Evolutionary conservation across 2,329 filamentous ascomycete species (phyloP), one percentile per base, ranked within the genome.

Genomic region (Ambrosiella xylebori): DNA sequence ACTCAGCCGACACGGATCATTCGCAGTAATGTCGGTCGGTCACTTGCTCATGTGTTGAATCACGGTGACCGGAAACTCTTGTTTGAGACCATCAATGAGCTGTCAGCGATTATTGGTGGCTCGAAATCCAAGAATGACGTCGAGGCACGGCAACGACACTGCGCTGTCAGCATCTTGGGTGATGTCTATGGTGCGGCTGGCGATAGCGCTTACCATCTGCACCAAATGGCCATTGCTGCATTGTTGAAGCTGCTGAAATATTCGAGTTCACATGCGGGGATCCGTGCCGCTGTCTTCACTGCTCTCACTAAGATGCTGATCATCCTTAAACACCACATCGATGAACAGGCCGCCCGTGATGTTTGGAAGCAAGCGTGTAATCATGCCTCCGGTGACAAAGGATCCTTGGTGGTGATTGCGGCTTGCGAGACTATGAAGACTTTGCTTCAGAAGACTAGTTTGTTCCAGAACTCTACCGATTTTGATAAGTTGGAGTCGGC

Each of bases 61-160:
- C 85, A 86, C 62, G 93, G 93, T 11, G 91, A 96, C 70, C 80
- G 91, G 63, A 95, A 94, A 68, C 77, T 95, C 55, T 78, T 98
- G 1, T 96, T 94, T 67, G 93, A 98, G 70, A 94, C 88, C 0
- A 86, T 97, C 67, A 95, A 93, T 65, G 91, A 97, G 63, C 75
- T 97, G 9, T 76, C 90, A 8, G 75, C 72, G 9, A 82, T 95
- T 58, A 68, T 95, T 51, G 82, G 82, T 61, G 78, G 78, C 53
- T 81, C 84, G 17, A 96, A 95, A 69, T 76, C 76, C 39, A 85
- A 84, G 68, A 73, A 73, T 57, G 90, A 96, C 59, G 82, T 81
- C 63, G 89, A 95, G 65, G 69, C 85, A 56, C 82, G 83, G 65
- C 79, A 82, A 2, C 94, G 88, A 70, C 90, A 96, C 77, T 89